phyloP scores from a whole-genome alignment of 169 alveolate species.

The Cryptosporidium bovis region DNA sequence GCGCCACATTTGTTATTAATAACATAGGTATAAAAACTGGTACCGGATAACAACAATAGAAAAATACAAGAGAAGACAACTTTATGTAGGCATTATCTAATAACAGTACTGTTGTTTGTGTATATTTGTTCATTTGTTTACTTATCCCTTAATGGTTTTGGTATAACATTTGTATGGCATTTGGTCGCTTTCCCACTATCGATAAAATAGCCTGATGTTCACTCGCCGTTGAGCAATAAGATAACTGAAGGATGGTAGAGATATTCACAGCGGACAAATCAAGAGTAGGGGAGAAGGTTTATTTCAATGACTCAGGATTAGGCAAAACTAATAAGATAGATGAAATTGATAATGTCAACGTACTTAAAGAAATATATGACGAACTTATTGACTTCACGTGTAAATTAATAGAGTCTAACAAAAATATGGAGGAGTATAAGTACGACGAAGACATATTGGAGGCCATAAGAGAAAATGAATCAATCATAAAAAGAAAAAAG shows the following conservation, averaged over 20 bases:
- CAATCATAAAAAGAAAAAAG: slow-evolving; percentile 25
- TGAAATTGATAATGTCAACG: slow-evolving; percentile 6
- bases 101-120: too few relatives aligned
- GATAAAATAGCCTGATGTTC: too few relatives aligned
- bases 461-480: slow-evolving; percentile 49
- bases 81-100: too few relatives aligned
- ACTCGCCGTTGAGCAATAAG: neutral
- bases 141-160: too few relatives aligned
- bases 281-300: slow-evolving; percentile 12
- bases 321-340: neutral
- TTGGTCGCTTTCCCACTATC: too few relatives aligned
- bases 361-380: slow-evolving; percentile 20
- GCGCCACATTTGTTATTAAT: too few relatives aligned
- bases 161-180: too few relatives aligned
- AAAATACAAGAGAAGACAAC: too few relatives aligned
- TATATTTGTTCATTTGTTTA: too few relatives aligned
- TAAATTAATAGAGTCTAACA: slow-evolving; percentile 34
- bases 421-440: slow-evolving; percentile 36
- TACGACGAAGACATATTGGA: slow-evolving; percentile 33
- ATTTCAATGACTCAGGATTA: neutral
- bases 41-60: too few relatives aligned
- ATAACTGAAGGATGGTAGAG: slow-evolving; percentile 12
- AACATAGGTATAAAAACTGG: too few relatives aligned
- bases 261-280: slow-evolving; percentile 30
- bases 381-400: slow-evolving; percentile 38